Evolutionary conservation across 495 filamentous ascomycete genomes (phyloP).

Genomic region (Melanomma pulvis-pyrius): DNA sequence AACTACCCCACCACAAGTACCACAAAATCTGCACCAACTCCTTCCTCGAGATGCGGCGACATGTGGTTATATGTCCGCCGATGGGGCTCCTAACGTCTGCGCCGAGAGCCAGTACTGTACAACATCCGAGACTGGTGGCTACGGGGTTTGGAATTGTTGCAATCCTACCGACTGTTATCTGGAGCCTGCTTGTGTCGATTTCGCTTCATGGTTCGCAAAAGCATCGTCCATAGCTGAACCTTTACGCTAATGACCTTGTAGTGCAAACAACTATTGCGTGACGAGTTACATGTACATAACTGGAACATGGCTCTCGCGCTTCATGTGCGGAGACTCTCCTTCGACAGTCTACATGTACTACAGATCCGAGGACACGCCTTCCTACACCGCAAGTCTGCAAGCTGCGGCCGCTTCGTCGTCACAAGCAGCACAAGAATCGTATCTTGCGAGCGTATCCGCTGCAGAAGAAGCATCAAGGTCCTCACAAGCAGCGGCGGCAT

Average conservation of each 20-base stretch:
- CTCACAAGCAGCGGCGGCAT: no score
- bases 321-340: background rate
- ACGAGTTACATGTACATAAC: background rate
- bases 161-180: background rate
- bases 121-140: background rate
- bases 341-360: background rate
- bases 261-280: background rate
- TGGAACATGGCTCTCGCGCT: background rate
- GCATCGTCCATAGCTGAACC: no score
- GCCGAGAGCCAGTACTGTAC: background rate
- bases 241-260: no score
- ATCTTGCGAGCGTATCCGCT: no score
- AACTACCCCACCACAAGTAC: background rate
- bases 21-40: background rate
- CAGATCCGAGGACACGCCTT: background rate
- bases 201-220: background rate
- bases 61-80: background rate
- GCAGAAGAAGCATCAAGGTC: no score
- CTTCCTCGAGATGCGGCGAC: background rate
- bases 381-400: background rate
- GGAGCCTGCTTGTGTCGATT: background rate
- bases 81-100: background rate
- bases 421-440: background rate
- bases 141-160: background rate
- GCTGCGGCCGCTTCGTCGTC: background rate